A percentile compares a stretch with the other conserved stretches of the same genome.
Conservation (phyloP, 306 rosid species). For the Castanea sativa region DNA sequence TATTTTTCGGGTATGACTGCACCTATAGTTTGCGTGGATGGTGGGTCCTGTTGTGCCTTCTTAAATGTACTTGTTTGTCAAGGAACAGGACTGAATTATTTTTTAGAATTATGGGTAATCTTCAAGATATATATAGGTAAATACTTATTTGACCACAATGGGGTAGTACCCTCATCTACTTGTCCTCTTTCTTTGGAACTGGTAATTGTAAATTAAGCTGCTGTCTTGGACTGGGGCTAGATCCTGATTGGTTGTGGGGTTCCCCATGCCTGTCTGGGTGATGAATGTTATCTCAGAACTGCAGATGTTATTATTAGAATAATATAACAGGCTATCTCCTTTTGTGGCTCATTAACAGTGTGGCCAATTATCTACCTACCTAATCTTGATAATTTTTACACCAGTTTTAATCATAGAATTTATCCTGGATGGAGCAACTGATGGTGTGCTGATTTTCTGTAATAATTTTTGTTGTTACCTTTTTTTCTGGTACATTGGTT, state of each 20-base stretch:
- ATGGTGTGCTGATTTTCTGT: background rate
- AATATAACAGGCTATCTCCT: too few species aligned
- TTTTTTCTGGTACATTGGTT: background rate
- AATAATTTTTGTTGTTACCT: background rate
- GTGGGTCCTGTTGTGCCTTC: background rate
- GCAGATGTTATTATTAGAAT: background rate
- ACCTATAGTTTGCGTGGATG: background rate
- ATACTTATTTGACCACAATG: background rate
- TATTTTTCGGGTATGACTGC: background rate
- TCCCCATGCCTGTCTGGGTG: background rate
- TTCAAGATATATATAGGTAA: background rate
- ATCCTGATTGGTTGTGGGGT: background rate
- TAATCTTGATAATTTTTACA: background rate
- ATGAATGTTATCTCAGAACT: background rate
- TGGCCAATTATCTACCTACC: background rate
- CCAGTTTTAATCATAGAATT: background rate
- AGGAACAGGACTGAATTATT: background rate
- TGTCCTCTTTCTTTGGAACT: background rate
- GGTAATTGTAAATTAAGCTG: background rate
- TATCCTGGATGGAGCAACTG: background rate
- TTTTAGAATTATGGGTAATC: background rate
- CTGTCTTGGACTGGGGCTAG: background rate
- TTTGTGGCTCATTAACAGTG: background rate
- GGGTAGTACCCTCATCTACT: background rate
- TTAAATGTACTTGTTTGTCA: background rate